Conservation (phyloP, 2,329 filamentous ascomycete genomes). For the Hymenoscyphus occultus region DNA sequence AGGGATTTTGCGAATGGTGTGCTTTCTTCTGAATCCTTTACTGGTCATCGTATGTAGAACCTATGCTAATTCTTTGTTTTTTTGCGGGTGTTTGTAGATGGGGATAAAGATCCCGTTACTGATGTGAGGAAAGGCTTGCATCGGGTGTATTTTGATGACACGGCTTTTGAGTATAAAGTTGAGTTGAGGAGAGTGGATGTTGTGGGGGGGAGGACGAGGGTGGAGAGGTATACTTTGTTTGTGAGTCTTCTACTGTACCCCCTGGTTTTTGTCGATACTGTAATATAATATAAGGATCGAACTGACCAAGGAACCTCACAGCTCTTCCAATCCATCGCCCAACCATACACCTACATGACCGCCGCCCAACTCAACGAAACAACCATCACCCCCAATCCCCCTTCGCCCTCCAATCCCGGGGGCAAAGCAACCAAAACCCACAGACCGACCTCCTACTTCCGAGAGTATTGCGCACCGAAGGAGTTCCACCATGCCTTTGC, state of each 20-base stretch:
- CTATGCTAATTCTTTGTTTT: background rate
- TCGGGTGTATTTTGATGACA: constrained; percentile 61
- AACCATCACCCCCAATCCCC: background rate
- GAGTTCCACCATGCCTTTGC: constrained; percentile 45
- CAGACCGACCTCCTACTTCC: constrained; percentile 34
- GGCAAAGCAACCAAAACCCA: constrained; percentile 44
- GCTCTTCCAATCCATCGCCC: constrained; percentile 64
- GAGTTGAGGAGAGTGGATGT: constrained; percentile 52
- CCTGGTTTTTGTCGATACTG: background rate
- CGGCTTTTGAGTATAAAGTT: constrained; percentile 62
- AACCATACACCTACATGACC: constrained; percentile 59
- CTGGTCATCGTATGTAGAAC: constrained; percentile 48
- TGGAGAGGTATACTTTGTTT: constrained; percentile 58
- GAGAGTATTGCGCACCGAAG: constrained; percentile 42
- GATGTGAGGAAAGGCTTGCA: constrained; percentile 49
- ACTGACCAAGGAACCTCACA: constrained; percentile 37
- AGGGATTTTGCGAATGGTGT: constrained; percentile 36
- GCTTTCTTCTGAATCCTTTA: constrained; percentile 41
- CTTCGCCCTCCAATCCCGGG: background rate
- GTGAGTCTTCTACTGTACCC: constrained; percentile 46
- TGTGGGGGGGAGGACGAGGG: constrained; percentile 44
- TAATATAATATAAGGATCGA: background rate
- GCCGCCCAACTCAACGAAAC: constrained; percentile 46
- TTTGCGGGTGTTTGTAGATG: background rate
- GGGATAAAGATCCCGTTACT: constrained; percentile 12